Evolutionary conservation across 129 eudicot species (phyloP), one percentile per base, ranked within the genome.

Genomic region (Centella asiatica): DNA sequence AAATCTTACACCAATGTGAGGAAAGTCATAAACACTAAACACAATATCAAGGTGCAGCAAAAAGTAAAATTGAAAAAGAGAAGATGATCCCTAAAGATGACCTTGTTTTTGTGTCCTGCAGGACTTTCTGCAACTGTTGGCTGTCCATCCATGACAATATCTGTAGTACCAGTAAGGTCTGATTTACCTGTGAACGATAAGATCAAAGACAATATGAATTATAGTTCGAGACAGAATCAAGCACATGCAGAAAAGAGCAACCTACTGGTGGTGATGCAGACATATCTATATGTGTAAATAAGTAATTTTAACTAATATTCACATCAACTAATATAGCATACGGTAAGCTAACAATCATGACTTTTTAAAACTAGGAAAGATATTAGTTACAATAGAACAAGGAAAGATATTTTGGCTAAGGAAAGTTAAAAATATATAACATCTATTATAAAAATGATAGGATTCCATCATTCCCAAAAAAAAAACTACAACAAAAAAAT

Each of bases 71-170:
- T 42, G n/a, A 33, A 15, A 2, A 64, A 17, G 12, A 64, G 62
- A 27, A 19, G 14, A 26, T 59, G 56, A 18, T 12, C 12, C 70
- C 6, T 31, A 62, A 37, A 66, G 66, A 72, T 50, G 64, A 85
- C 88, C 94, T 85, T 66, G 10, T 62, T 66, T 59, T 57, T 72
- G 64, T 81, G 70, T 60, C 59, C 67, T 1, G 69, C 66, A 61
- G 45, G 53, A 60, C 46, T 44, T 65, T 85, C 78, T 18, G 48
- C 50, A 56, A 49, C 58, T 55, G 33, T 62, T 36, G 69, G 39
- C 13, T 78, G 72, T 27, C 31, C 34, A 31, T 57, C 80, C 50
- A 34, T 52, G 20, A 68, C 61, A 12, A 23, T 62, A 28, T 60
- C 69, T 44, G 67, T 44, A 29, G 46, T 17, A 25, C 26, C 40